Percentiles rank a stretch among this genome's conserved stretches.
These are phyloP conservation scores for Lycium barbarum DNA, from an alignment of 257 asterid genomes.

Conservation along the genomic window DNA sequence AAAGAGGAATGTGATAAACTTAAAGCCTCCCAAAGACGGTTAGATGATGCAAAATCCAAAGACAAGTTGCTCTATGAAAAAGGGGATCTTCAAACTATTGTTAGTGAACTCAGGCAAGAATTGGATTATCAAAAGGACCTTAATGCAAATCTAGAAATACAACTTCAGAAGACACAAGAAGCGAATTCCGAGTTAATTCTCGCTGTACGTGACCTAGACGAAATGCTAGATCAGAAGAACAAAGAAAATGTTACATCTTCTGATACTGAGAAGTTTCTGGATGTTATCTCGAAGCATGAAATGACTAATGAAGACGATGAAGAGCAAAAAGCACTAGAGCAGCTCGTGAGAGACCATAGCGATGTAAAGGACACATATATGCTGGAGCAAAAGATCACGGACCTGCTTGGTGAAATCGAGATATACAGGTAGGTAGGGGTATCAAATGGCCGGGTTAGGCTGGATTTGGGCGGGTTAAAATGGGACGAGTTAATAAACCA, in stretches of 20 bases:
- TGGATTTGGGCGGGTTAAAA: no score
- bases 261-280: constrained; percentile 33
- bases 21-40: constrained; percentile 45
- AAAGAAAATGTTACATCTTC: constrained; percentile 43
- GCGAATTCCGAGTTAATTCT: constrained; percentile 89
- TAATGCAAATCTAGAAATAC: constrained; percentile 73
- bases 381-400: constrained; percentile 77
- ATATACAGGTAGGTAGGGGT: constrained; percentile 37
- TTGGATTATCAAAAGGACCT: constrained; percentile 74
- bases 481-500: no score
- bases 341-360: constrained; percentile 74
- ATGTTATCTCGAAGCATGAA: constrained; percentile 35
- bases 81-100: constrained; percentile 57
- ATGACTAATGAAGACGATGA: constrained; percentile 57
- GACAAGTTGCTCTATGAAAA: constrained; percentile 50
- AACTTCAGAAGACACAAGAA: constrained; percentile 87
- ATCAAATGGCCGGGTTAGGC: no score
- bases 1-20: constrained; percentile 67
- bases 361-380: constrained; percentile 64
- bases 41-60: constrained; percentile 48
- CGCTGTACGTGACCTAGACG: constrained; percentile 90
- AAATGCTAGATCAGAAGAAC: constrained; percentile 78
- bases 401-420: constrained; percentile 72
- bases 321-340: constrained; percentile 82
- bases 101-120: constrained; percentile 87